Percentiles rank a stretch among this genome's conserved stretches.
These are phyloP conservation scores for Brachypodium distachyon DNA, from an alignment of 202 grass and related monocot genomes.

Conservation along the genomic window DNA sequence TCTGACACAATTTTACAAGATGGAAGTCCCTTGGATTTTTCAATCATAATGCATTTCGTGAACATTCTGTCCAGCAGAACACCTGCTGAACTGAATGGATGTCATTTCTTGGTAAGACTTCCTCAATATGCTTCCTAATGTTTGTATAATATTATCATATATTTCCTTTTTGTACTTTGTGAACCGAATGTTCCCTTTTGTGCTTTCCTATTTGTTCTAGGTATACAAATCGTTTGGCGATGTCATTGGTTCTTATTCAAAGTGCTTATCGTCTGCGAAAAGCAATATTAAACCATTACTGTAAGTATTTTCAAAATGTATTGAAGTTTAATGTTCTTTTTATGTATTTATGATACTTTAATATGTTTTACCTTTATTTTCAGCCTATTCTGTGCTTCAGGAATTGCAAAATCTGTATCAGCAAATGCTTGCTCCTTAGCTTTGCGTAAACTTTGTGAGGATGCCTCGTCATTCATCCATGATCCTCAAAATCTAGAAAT, in stretches of 20 bases:
- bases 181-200: slow-evolving; percentile 21
- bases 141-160: not conserved
- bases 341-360: slow-evolving; percentile 12
- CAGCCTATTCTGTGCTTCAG: slow-evolving; percentile 87
- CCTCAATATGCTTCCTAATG: not conserved
- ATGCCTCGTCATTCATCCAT: slow-evolving; percentile 66
- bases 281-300: slow-evolving; percentile 77
- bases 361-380: slow-evolving; percentile 19
- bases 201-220: slow-evolving; percentile 40
- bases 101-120: slow-evolving; percentile 59
- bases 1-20: slow-evolving; percentile 71
- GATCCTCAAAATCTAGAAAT: slow-evolving; percentile 82
- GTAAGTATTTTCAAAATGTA: slow-evolving; percentile 45
- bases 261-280: slow-evolving; percentile 62
- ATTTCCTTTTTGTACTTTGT: not conserved
- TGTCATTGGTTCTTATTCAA: slow-evolving; percentile 91
- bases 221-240: slow-evolving; percentile 90
- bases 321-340: slow-evolving; percentile 18
- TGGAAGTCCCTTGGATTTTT: slow-evolving; percentile 63
- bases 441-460: slow-evolving; percentile 93
- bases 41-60: slow-evolving; percentile 75
- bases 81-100: slow-evolving; percentile 52
- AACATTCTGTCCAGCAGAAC: slow-evolving; percentile 60
- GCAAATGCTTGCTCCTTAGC: slow-evolving; percentile 82
- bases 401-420: slow-evolving; percentile 68